A percentile compares a stretch with the other conserved stretches of the same genome.
These are phyloP conservation scores for Linderniella brevidens DNA, from an alignment of 257 asterid genomes.

Conservation along the genomic window DNA sequence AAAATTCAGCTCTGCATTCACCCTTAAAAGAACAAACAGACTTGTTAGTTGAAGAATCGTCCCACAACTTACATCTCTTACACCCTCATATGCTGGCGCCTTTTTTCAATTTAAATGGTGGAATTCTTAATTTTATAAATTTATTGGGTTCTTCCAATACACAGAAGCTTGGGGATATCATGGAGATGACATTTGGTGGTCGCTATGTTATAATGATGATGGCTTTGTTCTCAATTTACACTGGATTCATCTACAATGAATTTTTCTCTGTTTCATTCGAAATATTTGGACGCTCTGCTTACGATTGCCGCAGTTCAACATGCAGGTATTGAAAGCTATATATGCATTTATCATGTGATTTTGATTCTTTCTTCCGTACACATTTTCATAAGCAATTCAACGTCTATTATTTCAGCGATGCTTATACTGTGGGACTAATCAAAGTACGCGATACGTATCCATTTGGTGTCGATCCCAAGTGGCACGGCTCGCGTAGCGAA, in stretches of 20 bases:
- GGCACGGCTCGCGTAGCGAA: background rate
- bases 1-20: background rate
- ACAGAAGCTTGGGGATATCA: constrained; percentile 99
- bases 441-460: background rate
- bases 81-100: too few relatives aligned
- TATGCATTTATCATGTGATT: too few relatives aligned
- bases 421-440: background rate
- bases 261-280: constrained; percentile 86
- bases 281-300: constrained; percentile 77
- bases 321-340: constrained; percentile 41
- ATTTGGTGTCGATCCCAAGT: background rate
- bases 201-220: constrained; percentile 86
- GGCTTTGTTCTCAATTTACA: constrained; percentile 93
- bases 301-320: constrained; percentile 66
- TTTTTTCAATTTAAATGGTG: too few relatives aligned
- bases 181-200: constrained; percentile 95
- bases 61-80: too few relatives aligned
- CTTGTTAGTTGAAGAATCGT: too few relatives aligned
- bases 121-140: background rate
- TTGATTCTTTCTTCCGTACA: too few relatives aligned
- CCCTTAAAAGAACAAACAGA: too few relatives aligned
- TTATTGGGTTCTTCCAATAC: constrained; percentile 4
- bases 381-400: background rate
- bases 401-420: background rate
- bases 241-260: constrained; percentile 90